Evolutionary conservation across 306 rosid genomes (phyloP), one percentile per base, ranked within the genome.

Genomic region (Corylus americana): DNA sequence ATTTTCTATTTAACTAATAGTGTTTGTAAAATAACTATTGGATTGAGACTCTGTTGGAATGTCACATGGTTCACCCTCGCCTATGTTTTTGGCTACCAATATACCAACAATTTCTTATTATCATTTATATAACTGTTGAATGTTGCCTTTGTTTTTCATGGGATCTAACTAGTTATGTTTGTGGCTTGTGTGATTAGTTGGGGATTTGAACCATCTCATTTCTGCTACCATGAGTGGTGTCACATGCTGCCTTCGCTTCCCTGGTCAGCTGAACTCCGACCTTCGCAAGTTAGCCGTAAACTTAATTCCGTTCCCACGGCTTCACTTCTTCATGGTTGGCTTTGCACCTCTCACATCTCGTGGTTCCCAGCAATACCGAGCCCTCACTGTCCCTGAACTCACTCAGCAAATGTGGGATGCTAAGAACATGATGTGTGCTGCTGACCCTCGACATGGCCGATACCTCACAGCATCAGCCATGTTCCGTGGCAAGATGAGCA

Each of bases 401-500:
- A 82, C 91, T 37, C 91, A 88, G 49, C 89, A 88, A 18, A 89
- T 88, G 92, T 86, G 90, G 92, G 92, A 88, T 42, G 71, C 89
- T 1, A 88, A 88, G 84, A 85, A 85, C 55, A 88, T 88, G 91
- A 87, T 87, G 91, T 87, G 89, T 4, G 91, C 85, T 0, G 84
- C 82, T 67, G 91, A 87, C 68, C 91, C 91, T 29, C 84, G 91
- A 4, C 92, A 88, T 0, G 92, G 92, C n/a, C 81, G 89, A 1
- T 88, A 88, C 48, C 78, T 88, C 59, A 88, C 89, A 12, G 87
- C 88, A 29, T 88, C 88, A 31, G 89, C 92, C 8, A 81, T 88
- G 92, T 88, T 88, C 81, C 85, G 83, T 22, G 92, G 91, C 50
- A 85, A 88, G 85, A 87, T 87, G 91, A 88, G 91, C 78, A 88